phyloP scores from a whole-genome alignment of 306 rosid genomes.

The Quercus engelmannii region DNA sequence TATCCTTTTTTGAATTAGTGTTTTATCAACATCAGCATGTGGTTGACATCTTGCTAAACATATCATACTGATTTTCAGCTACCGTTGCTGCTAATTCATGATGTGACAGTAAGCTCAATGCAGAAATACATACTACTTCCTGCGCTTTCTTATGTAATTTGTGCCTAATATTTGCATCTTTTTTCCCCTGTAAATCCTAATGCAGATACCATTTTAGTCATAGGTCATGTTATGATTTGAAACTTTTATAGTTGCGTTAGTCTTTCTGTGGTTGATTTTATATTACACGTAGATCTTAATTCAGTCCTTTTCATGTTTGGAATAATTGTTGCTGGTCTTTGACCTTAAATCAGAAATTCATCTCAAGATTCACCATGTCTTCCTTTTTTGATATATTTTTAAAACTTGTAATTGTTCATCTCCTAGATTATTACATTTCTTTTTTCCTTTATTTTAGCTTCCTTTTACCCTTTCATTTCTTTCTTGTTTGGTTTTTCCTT shows the following conservation, averaged over 20 bases:
- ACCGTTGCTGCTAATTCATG: too few relatives aligned
- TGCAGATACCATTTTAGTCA: background rate
- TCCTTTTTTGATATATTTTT: background rate
- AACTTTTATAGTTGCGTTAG: background rate
- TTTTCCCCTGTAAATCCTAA: too few relatives aligned
- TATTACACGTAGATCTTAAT: background rate
- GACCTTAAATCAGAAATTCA: slow-evolving; percentile 44
- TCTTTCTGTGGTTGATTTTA: slow-evolving; percentile 21
- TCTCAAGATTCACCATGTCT: slow-evolving; percentile 30
- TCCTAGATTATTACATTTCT: background rate
- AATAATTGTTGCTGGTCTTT: slow-evolving; percentile 36
- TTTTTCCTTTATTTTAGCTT: background rate
- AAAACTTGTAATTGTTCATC: slow-evolving; percentile 6
- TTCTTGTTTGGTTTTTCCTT: background rate
- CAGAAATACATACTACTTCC: too few relatives aligned
- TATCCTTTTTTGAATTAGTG: background rate
- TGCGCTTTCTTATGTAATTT: too few relatives aligned
- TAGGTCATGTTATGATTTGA: slow-evolving; percentile 7
- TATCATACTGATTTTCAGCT: background rate
- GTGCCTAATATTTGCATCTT: too few relatives aligned
- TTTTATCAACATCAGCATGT: background rate
- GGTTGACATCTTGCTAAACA: background rate
- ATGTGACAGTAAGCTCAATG: too few relatives aligned
- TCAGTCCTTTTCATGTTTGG: background rate
- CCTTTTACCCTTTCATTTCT: slow-evolving; percentile 3